Evolutionary conservation across 1,139 yeast species (phyloP).

Genomic region (Lodderomyces oxycetoniae): DNA sequence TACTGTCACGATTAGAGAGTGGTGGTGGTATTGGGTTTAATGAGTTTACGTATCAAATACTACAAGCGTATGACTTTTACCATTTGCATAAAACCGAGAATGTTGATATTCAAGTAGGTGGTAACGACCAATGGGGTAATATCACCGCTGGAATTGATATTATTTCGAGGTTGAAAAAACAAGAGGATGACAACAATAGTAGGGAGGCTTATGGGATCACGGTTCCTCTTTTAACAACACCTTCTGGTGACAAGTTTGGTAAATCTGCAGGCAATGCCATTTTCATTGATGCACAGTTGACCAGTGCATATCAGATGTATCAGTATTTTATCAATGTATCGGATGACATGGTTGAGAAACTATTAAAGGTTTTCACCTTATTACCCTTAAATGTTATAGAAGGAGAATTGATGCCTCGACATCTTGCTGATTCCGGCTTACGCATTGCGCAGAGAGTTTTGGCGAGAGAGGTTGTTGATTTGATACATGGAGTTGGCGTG

Average conservation of each 20-base stretch:
- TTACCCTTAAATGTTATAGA: constrained; percentile 61
- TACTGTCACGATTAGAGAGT: constrained; percentile 65
- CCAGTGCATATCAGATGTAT: constrained; percentile 77
- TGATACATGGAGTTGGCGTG: constrained; percentile 77
- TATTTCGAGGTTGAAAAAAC: constrained; percentile 55
- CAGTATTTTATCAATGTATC: constrained; percentile 81
- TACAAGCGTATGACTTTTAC: constrained; percentile 94
- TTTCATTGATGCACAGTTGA: constrained; percentile 68
- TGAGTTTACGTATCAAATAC: constrained; percentile 86
- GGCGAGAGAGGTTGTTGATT: constrained; percentile 81
- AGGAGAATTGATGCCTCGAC: constrained; percentile 44
- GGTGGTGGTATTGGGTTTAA: constrained; percentile 86
- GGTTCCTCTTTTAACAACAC: constrained; percentile 83
- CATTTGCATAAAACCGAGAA: constrained; percentile 58
- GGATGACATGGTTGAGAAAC: constrained; percentile 68
- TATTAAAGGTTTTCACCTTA: constrained; percentile 74
- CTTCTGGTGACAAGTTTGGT: constrained; percentile 92
- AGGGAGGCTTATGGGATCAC: constrained; percentile 66
- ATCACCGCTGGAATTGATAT: constrained; percentile 94
- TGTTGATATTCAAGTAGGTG: constrained; percentile 84
- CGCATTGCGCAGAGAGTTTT: constrained; percentile 71
- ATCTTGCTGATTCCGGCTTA: constrained; percentile 52
- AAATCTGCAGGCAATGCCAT: constrained; percentile 97
- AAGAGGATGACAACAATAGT: constrained; percentile 8
- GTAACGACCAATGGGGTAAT: constrained; percentile 98